A percentile compares a stretch with the other conserved stretches of the same genome.
These are phyloP conservation scores for Fusarium scirpi DNA, from an alignment of 2,329 filamentous ascomycete genomes.

Conservation along the genomic window DNA sequence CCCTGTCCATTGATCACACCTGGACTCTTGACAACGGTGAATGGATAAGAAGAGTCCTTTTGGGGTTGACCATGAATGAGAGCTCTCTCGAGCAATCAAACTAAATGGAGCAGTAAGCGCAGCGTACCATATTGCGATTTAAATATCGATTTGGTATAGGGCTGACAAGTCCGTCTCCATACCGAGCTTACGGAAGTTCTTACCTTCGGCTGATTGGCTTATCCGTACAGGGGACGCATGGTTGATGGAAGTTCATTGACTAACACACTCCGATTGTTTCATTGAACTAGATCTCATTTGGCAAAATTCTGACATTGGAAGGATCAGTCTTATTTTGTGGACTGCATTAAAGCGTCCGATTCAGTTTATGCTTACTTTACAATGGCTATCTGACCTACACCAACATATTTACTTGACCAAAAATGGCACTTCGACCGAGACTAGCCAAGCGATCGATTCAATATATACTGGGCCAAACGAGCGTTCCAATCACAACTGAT, in stretches of 20 bases:
- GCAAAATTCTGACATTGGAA: background rate
- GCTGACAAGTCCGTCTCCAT: background rate
- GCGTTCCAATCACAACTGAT: background rate
- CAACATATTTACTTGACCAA: background rate
- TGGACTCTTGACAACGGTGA: background rate
- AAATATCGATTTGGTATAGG: background rate
- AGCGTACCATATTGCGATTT: background rate
- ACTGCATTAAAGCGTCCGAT: background rate
- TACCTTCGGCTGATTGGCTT: background rate
- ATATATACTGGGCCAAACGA: background rate
- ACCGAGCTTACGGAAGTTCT: background rate
- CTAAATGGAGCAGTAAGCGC: background rate
- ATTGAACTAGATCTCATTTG: background rate
- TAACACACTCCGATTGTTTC: background rate
- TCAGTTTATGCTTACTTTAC: background rate
- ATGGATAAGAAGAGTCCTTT: background rate
- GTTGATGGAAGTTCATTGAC: background rate
- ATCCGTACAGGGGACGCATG: too few relatives aligned
- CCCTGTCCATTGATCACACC: background rate
- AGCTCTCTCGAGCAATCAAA: background rate
- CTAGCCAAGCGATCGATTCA: background rate
- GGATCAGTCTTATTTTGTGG: background rate
- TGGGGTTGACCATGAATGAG: rapidly evolving
- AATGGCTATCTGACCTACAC: background rate
- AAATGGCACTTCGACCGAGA: background rate